phyloP scores from a whole-genome alignment of 1,139 yeast genomes.

The Saccharomyces hybrid region DNA sequence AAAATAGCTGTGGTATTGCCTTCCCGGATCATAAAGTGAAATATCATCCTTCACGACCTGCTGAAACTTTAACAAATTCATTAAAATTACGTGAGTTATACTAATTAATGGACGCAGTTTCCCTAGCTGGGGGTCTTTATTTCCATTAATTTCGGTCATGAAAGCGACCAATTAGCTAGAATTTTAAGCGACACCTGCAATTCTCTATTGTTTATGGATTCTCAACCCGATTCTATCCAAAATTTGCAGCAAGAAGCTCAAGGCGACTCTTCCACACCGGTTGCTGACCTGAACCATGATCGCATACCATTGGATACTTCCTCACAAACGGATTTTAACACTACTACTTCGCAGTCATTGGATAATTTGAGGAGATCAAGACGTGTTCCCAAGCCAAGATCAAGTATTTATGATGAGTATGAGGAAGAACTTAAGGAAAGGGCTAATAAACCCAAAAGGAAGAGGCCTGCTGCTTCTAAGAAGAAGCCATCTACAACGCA shows the following conservation, averaged over 20 bases:
- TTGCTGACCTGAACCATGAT: neutral
- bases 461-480: slow-evolving; percentile 1
- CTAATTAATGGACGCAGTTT: neutral
- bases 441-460: neutral
- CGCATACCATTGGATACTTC: neutral
- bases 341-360: neutral
- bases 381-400: neutral
- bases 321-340: neutral
- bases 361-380: slow-evolving; percentile 2
- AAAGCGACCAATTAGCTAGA: neutral
- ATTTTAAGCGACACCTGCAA: neutral
- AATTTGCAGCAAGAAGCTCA: neutral
- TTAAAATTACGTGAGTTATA: neutral
- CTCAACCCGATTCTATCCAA: neutral
- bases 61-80: neutral
- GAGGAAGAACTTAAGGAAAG: slow-evolving; percentile 1
- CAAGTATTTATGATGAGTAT: neutral
- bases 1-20: neutral
- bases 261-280: neutral
- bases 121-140: neutral
- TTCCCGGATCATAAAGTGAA: neutral
- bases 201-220: neutral
- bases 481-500: neutral
- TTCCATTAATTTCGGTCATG: neutral
- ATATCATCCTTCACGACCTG: neutral